Conservation (phyloP, 345 rosid species). For the Crucihimalaya himalaica region DNA sequence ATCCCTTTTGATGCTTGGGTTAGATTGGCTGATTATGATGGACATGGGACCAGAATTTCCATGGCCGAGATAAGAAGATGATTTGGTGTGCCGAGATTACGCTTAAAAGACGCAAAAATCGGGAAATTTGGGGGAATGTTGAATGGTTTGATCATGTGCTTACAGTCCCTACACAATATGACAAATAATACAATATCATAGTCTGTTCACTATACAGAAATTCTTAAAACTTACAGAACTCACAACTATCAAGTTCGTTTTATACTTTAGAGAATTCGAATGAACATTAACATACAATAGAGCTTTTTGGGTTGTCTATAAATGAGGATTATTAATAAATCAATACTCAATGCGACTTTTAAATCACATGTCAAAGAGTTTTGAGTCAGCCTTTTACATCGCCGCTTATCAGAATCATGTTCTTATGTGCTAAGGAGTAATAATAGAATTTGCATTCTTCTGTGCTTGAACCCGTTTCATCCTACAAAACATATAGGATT, state of each 20-base stretch:
- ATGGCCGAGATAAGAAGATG: not conserved
- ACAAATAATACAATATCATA: not conserved
- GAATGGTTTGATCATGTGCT: not conserved
- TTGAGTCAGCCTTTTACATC: constrained; percentile 7
- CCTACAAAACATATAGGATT: constrained; percentile 31
- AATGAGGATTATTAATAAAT: no score
- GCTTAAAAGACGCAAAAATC: not conserved
- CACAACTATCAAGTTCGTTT: not conserved
- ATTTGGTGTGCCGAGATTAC: not conserved
- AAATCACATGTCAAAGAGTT: not conserved
- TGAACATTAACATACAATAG: not conserved
- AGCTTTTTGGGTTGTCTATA: constrained; percentile 11
- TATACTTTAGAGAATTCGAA: not conserved
- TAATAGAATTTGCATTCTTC: not conserved
- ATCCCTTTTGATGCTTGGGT: not conserved
- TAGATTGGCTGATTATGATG: not conserved
- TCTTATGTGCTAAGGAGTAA: not conserved
- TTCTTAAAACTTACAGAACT: not conserved
- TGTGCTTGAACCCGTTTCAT: constrained; percentile 12
- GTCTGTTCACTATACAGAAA: not conserved
- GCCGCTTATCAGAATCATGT: not conserved
- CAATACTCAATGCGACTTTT: constrained; percentile 4
- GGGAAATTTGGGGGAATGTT: not conserved
- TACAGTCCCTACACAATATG: not conserved
- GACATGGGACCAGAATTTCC: not conserved